A percentile compares a stretch with the other conserved stretches of the same genome.
These are phyloP conservation scores for Inga oerstediana DNA, from an alignment of 306 rosid genomes.

Conservation along the genomic window DNA sequence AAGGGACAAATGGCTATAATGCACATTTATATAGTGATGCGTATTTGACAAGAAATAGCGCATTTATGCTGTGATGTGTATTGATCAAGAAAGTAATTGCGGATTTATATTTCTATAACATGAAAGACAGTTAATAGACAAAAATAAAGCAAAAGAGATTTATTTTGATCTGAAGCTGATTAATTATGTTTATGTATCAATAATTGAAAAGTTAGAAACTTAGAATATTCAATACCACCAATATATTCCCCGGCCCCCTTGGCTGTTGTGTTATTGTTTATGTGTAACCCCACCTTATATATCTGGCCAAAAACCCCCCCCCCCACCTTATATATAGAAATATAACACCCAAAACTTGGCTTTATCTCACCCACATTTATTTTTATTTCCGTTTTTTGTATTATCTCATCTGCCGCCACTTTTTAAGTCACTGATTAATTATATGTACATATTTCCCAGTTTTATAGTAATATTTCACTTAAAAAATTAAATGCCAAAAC, in stretches of 20 bases:
- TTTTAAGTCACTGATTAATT: not conserved
- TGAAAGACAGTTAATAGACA: not conserved
- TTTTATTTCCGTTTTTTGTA: conserved; percentile 18
- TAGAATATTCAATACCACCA: not conserved
- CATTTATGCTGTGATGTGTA: not conserved
- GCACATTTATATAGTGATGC: not conserved
- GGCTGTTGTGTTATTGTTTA: too few species aligned
- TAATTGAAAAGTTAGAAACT: not conserved
- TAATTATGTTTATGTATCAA: not conserved
- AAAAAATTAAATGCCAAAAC: not conserved
- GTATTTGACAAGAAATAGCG: not conserved
- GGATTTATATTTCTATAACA: not conserved
- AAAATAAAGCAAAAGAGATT: not conserved
- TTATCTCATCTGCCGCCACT: not conserved
- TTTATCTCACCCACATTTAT: conserved; percentile 4
- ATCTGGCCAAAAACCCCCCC: too few species aligned
- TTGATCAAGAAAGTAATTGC: not conserved
- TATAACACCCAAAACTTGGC: not conserved
- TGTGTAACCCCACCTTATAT: not conserved
- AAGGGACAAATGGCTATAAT: not conserved
- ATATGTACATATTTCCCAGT: not conserved
- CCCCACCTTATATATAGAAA: too few species aligned
- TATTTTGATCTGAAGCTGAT: not conserved
- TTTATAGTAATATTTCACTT: too few species aligned
- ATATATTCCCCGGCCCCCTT: not conserved